Evolutionary conservation across 2,329 filamentous ascomycete species (phyloP).

Genomic region (Neofusicoccum parvum): DNA sequence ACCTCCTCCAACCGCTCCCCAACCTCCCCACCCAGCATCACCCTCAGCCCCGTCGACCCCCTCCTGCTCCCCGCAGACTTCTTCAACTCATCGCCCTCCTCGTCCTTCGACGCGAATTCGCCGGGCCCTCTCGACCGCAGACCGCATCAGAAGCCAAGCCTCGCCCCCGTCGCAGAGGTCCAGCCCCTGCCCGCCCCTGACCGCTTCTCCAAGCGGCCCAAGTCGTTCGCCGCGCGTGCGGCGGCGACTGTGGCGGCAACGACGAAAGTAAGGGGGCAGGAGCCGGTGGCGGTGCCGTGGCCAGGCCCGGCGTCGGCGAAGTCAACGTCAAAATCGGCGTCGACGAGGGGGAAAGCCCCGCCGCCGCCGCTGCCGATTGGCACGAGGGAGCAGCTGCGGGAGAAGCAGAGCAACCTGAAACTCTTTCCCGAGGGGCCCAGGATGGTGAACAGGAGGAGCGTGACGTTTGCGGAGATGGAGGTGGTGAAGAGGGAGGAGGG

Average conservation of each 20-base stretch:
- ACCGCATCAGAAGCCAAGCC: neutral
- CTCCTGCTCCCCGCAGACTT: neutral
- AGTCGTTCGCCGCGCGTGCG: neutral
- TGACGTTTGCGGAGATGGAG: neutral
- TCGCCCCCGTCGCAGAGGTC: neutral
- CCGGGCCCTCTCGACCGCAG: neutral
- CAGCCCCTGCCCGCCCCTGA: neutral
- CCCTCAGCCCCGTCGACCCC: conserved; percentile 1
- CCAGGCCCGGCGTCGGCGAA: neutral
- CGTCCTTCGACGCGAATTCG: neutral
- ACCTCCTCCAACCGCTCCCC: neutral
- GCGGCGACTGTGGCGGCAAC: neutral
- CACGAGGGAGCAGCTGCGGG: neutral
- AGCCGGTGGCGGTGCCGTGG: neutral
- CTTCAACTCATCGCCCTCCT: neutral
- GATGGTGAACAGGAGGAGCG: neutral
- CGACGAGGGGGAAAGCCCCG: neutral
- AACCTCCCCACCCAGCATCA: neutral
- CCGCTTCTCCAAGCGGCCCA: neutral
- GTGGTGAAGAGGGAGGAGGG: neutral
- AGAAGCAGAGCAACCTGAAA: neutral
- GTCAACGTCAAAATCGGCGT: neutral
- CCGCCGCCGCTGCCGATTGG: neutral
- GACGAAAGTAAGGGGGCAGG: neutral
- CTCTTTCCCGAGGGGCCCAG: neutral